Evolutionary conservation across 116 monocot genomes (phyloP), one percentile per base, ranked within the genome.

Genomic region (Thalassia testudinum): DNA sequence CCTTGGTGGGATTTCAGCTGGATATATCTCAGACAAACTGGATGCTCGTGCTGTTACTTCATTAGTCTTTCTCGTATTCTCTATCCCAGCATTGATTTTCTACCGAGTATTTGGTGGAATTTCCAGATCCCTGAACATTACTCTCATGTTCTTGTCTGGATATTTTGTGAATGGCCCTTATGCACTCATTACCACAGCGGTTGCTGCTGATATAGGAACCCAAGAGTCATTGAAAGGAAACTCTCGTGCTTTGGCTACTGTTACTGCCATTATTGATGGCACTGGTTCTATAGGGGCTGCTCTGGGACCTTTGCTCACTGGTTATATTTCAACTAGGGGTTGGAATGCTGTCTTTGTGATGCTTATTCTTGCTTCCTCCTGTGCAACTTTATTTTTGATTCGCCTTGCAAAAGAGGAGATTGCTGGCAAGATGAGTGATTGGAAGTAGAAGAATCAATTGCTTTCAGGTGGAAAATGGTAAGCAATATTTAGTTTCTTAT

Each of bases 141-240:
- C 67, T 13, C 57, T 88, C 47, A 97, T 97, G 89, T 80, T 88
- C 49, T 62, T 97, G 30, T 79, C 89, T 34, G 89, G 97, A 2
- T 97, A 68, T 54, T 85, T 97, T 70, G 85, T 97, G 15, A 97
- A 97, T 44, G 97, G 89, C n/a, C 97, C 97, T 15, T 89, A 85
- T 37, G 74, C 89, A 24, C 82, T 97, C 13, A 97, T 97, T 26
- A 82, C 95, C 1, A 97, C 89, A 16, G 97, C 97, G 16, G 97
- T 97, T 45, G 76, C 97, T 12, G 58, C 89, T 47, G 97, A 97
- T 72, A 63, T 97, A 40, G 85, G 89, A 13, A 82, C 85, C 30
- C 85, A 85, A 64, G 77, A 78, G 10, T 12, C 30, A 21, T 61
- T 78, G 43, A 75, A 66, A 60, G 87, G 78, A 8, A 85, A 75